A percentile compares a stretch with the other conserved stretches of the same genome.
Conservation (phyloP, 345 rosid species). For the Murraya koenigii region DNA sequence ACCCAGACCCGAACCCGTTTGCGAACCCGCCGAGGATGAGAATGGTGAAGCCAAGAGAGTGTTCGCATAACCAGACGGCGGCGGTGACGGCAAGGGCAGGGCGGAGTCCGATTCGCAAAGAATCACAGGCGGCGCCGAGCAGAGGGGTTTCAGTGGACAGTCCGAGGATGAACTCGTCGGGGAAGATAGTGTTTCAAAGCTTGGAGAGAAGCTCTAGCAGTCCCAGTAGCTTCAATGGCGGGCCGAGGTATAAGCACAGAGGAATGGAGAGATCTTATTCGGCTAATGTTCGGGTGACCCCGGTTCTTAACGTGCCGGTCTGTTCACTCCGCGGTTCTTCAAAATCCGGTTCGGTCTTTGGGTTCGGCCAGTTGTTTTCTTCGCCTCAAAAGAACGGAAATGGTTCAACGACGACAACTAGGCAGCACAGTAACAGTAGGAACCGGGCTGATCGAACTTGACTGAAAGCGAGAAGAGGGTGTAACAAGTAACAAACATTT, state of each 20-base stretch:
- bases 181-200: conserved; percentile 87
- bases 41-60: conserved; percentile 52
- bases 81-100: conserved; percentile 31
- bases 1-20: conserved; percentile 59
- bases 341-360: conserved; percentile 48
- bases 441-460: conserved; percentile 34
- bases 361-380: conserved; percentile 57
- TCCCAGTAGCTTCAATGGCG: conserved; percentile 93
- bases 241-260: conserved; percentile 68
- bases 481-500: conserved; percentile 23
- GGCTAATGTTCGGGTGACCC: conserved; percentile 64
- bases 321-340: conserved; percentile 59
- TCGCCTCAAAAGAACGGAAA: conserved; percentile 43
- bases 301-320: conserved; percentile 75
- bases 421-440: conserved; percentile 29
- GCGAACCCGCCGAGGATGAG: conserved; percentile 64
- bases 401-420: conserved; percentile 13
- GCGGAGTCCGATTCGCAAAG: conserved; percentile 61
- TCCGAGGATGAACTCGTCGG: conserved; percentile 91
- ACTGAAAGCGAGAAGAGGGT: neutral
- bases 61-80: conserved; percentile 11
- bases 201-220: conserved; percentile 95
- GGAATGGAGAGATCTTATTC: conserved; percentile 94
- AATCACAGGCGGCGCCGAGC: conserved; percentile 34
- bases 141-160: conserved; percentile 81